Conservation (phyloP, 768 basidiomycete species). For the Pilatotrama ljubarskyi region DNA sequence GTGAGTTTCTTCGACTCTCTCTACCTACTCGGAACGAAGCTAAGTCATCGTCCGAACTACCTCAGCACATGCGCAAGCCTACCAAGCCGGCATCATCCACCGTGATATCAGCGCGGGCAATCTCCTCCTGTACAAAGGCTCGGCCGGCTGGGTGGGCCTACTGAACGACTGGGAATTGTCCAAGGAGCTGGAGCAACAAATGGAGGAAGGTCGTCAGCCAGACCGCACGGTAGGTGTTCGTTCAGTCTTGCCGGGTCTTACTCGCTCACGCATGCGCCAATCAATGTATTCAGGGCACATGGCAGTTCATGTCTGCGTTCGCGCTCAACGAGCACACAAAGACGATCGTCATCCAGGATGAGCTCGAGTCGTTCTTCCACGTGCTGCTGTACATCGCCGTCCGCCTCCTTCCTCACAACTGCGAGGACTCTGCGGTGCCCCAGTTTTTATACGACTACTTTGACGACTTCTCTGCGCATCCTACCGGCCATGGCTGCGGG, state of each 20-base stretch:
- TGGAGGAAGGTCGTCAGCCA: neutral
- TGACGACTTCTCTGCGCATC: neutral
- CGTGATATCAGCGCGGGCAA: slow-evolving; percentile 13
- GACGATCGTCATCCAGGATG: slow-evolving; percentile 1
- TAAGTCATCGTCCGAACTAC: neutral
- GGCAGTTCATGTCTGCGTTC: slow-evolving; percentile 10
- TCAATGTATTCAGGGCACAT: neutral
- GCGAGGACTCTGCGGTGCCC: slow-evolving; percentile 4
- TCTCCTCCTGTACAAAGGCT: neutral
- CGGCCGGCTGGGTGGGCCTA: neutral
- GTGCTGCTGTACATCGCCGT: slow-evolving; percentile 4
- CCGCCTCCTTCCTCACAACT: slow-evolving; percentile 17
- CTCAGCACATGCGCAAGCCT: neutral
- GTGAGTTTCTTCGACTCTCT: neutral
- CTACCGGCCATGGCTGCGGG: neutral
- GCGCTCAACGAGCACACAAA: neutral
- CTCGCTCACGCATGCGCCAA: too few relatives aligned
- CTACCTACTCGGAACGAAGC: neutral
- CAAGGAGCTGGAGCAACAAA: neutral
- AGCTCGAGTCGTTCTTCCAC: slow-evolving; percentile 14
- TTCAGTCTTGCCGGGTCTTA: neutral
- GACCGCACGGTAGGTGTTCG: neutral
- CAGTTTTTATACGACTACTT: slow-evolving; percentile 15
- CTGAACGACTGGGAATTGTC: slow-evolving; percentile 16
- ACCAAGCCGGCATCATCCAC: neutral